Evolutionary conservation across 208 protist species (phyloP).

Genomic region (Trypanosomatidae sp.): DNA sequence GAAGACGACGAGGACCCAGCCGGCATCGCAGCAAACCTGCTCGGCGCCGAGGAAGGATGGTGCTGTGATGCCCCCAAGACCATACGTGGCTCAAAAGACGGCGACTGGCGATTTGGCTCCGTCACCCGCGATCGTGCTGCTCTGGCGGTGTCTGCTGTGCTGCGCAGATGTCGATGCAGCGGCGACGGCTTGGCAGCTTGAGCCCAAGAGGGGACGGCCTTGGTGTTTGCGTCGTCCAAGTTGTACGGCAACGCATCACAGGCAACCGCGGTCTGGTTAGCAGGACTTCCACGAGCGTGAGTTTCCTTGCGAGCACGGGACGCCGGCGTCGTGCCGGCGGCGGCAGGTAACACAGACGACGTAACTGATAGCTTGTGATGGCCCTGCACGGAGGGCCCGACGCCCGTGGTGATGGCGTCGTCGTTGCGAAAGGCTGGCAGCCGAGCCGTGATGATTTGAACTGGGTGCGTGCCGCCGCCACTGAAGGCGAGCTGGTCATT

Average conservation of each 20-base stretch:
- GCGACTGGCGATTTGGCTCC: neutral
- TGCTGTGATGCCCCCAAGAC: neutral
- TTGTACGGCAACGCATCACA: neutral
- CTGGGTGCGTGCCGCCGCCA: conserved; percentile 22
- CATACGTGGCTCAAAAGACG: neutral
- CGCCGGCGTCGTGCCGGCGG: neutral
- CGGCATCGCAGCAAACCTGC: neutral
- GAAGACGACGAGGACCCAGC: neutral
- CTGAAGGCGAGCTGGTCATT: conserved; percentile 28
- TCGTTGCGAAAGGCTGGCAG: conserved; percentile 33
- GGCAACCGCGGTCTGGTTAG: neutral
- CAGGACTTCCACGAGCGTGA: neutral
- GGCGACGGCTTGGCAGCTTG: conserved; percentile 14
- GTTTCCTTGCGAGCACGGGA: neutral
- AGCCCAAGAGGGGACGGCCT: conserved; percentile 2
- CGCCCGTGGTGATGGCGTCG: conserved; percentile 10
- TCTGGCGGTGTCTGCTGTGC: neutral
- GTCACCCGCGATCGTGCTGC: neutral
- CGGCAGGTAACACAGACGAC: neutral
- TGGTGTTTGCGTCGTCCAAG: neutral
- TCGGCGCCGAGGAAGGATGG: neutral
- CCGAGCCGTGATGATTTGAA: conserved; percentile 22
- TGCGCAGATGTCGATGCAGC: conserved; percentile 2
- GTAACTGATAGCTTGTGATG: neutral
- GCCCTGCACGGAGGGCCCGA: neutral